Base-by-base conservation (phyloP, 1,139 yeast species). In the Pichia sp. region DNA sequence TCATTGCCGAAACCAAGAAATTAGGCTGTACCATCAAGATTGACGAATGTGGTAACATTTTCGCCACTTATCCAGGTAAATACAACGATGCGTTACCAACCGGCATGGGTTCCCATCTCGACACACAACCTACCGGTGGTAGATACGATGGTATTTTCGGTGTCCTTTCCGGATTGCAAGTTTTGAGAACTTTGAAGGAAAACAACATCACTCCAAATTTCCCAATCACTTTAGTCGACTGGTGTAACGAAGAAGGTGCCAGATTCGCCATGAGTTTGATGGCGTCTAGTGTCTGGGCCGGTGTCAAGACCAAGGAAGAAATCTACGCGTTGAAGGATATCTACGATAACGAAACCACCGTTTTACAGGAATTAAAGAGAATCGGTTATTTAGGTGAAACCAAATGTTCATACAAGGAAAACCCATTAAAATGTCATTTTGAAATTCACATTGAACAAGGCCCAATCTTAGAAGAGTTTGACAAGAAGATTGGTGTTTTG, bases 241-340 rank as follows among this genome's bases (percentile, higher is more conserved):
- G 91, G 91, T 81, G 84, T 58, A 84, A 84, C 59, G 91, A 84
- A 61, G 91, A 84, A 68, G 91, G 91, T 40, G 89, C 90, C 1
- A 67, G 91, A 44, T 84, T 83, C 59, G 86, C 90, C 7, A 71
- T 76, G 65, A 74, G 84, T 37, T 73, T 81, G 64, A 79, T 83
- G 75, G 76, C 85, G 0, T 77, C 84, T 10, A 75, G 81, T 12
- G 87, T 83, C 2, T 84, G 87, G 86, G 79, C 86, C 1, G 85
- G 76, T 8, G 60, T 67, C 19, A 61, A 71, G 36, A 57, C 71
- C 2, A 66, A 74, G 49, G 76, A 81, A 46, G 73, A 72, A 4
- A 76, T 77, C 6, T 79, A 81, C 53, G 61, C 64, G 3, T 63
- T 81, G 51, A 66, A 73, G 55, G 82, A 84, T 7, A 72, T 82